A percentile compares a stretch with the other conserved stretches of the same genome.
Evolutionary conservation across 2,329 filamentous ascomycete species (phyloP).

Genomic region (Myriosclerotinia duriaeana): DNA sequence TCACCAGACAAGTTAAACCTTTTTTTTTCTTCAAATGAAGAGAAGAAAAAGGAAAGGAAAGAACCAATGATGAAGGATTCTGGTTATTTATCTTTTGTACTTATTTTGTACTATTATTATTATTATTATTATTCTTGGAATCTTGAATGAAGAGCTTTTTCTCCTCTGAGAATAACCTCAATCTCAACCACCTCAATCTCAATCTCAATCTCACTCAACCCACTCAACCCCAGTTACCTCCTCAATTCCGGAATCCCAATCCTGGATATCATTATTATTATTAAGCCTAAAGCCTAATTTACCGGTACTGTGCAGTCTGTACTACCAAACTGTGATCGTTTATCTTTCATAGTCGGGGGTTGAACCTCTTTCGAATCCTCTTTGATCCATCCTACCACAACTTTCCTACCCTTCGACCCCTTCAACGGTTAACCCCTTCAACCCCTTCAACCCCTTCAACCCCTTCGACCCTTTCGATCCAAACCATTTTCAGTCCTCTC

Average conservation of each 20-base stretch:
- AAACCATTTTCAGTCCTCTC: slow-evolving; percentile 18
- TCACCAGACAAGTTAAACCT: slow-evolving; percentile 1
- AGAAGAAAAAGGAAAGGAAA: neutral
- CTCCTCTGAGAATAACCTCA: neutral
- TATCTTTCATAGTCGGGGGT: slow-evolving; percentile 1
- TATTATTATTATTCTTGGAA: too few species aligned
- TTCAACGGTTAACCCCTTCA: slow-evolving; percentile 1
- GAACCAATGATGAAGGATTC: too few species aligned
- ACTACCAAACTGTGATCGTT: slow-evolving; percentile 1
- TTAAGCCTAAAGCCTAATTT: too few species aligned
- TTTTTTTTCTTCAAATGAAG: neutral
- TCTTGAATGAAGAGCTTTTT: neutral
- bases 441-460: too few species aligned
- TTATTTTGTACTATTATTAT: too few species aligned
- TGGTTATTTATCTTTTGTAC: too few species aligned
- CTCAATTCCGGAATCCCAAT: slow-evolving; percentile 9
- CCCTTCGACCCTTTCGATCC: slow-evolving; percentile 26
- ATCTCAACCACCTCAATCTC: too few species aligned
- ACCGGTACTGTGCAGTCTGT: too few species aligned
- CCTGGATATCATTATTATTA: too few species aligned
- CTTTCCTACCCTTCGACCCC: neutral
- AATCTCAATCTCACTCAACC: too few species aligned
- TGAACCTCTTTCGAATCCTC: slow-evolving; percentile 10
- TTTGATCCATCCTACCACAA: slow-evolving; percentile 9
- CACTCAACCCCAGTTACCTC: slow-evolving; percentile 2